Evolutionary conservation across 768 basidiomycete species (phyloP), one percentile per base, ranked within the genome.

Genomic region (Xerocomellus dryophilus): DNA sequence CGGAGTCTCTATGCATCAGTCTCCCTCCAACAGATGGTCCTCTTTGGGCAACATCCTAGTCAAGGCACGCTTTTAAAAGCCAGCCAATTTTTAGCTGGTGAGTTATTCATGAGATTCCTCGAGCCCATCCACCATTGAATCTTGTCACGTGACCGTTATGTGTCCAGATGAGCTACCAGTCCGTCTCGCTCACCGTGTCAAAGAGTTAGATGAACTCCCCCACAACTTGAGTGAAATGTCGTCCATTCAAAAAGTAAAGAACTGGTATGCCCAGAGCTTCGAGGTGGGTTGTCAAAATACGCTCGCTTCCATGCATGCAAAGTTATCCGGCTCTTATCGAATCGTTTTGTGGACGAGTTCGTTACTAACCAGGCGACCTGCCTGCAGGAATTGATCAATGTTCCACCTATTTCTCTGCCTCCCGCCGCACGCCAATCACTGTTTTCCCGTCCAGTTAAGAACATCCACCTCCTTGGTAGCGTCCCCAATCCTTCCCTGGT

Each of bases 221-320:
- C 90, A 98, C 72, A 88, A 91, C 51, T 79, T 99, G 47, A 86
- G 85, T 62, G 81, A 82, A 43, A 97, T 97, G 96, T 84, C 88
- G 0, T 90, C 88, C 36, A 98, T 99, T 59, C 83, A 85, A 53
- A 94, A 90, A 67, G 91, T 99, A 55, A 95, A 94, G 76, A 88
- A 96, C 65, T 99, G 97, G 97, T 99, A 99, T 71, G 96, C 96
- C 1, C 93, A 98, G 76, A 93, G 90, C 15, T 98, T 99, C 70
- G 91, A 98, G 81, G 96, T 95, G 49, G 47, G 85, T 59, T 31
- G 29, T 39, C 17, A n/a, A 18, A 11, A 40, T 14, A 14, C 14
- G 0, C 11, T 18, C 29, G 4, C 10, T 17, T 32, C 15, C 32
- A 17, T 20, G 15, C 35, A 18, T 25, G 11, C 17, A 41, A 29